Evolutionary conservation across 441 rosid genomes (phyloP), one percentile per base, ranked within the genome.

Genomic region (Erysimum pusillum): DNA sequence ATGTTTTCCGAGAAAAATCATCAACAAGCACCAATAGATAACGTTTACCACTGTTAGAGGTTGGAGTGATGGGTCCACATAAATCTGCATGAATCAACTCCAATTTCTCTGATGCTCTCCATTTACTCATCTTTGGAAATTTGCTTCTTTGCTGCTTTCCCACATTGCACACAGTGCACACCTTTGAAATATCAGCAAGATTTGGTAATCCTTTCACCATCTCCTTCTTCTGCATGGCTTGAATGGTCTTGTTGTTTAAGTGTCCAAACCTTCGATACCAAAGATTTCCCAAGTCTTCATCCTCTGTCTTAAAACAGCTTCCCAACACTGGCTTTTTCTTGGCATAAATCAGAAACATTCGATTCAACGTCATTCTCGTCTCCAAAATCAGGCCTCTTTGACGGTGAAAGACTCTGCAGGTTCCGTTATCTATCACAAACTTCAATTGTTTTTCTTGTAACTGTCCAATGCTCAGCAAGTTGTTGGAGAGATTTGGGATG

Each of bases 181-280:
- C 74, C 15, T n/a, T n/a, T n/a, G n/a, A n/a, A n/a, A n/a, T n/a
- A n/a, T n/a, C n/a, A n/a, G n/a, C n/a, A n/a, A n/a, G n/a, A n/a
- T n/a, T n/a, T n/a, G n/a, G n/a, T n/a, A n/a, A n/a, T n/a, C n/a
- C n/a, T n/a, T 49, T 41, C 9, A 74, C 78, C 71, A 74, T 41
- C 0, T 42, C 13, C 3, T 28, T 54, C 34, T 31, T 64, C 1
- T 64, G 22, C 54, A 65, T 65, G 2, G 4, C 0, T 0, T 28
- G 56, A 0, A 65, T 13, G 3, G 63, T 11, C 6, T 34, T 51
- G 18, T 9, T 9, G 12, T 13, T 68, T 0, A 68, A 2, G 0
- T 68, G 73, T 0, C 73, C 73, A 32, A 68, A 53, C 0, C 73
- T 9, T 3, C 9, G 2, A 4, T 68, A 66, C 74, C 36, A 69